Base-by-base conservation (phyloP, 306 rosid species). In the Dalbergia oliveri region DNA sequence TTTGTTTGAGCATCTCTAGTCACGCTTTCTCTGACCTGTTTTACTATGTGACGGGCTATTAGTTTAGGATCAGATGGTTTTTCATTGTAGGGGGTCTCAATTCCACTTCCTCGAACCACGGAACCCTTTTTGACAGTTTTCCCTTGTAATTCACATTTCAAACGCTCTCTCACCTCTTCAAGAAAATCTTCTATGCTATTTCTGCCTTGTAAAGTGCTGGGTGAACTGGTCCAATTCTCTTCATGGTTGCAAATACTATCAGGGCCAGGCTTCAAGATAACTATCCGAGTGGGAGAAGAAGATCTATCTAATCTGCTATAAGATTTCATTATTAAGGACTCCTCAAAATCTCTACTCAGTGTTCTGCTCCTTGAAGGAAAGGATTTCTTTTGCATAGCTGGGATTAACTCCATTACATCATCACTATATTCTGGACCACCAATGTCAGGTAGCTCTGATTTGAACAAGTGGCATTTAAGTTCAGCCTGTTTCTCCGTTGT, bases 201-300 rank as follows among this genome's bases (percentile, higher is more conserved):
- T 79, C 92, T 89, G 23, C 91, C 91, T 23, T 68, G 90, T 79
- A 83, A 84, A 79, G 83, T 84, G 75, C 84, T 79, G 5, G 97
- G 84, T 45, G 97, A 85, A 75, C 75, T 79, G 31, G 82, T 87
- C 96, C 92, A 87, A 73, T 84, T 73, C 72, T 89, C 97, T 84
- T 84, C 92, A 72, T 84, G 91, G 72, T 75, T 73, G 87, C 75
- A 79, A 54, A 87, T 82, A 70, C 87, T 88, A 65, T 91, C 97
- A 77, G 91, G 93, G 77, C 98, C 98, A 59, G 98, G 99, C 88
- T 86, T 96, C 84, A 96, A 85, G 73, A 96, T 88, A 39, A 96
- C 99, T 76, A 96, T 96, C 85, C 84, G 86, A 58, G 96, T 88
- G 14, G 98, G 90, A 68, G 90, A 82, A 62, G 86, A 83, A 69